Evolutionary conservation across 1,139 yeast genomes (phyloP), one percentile per base, ranked within the genome.

Genomic region (Pichia sp.): DNA sequence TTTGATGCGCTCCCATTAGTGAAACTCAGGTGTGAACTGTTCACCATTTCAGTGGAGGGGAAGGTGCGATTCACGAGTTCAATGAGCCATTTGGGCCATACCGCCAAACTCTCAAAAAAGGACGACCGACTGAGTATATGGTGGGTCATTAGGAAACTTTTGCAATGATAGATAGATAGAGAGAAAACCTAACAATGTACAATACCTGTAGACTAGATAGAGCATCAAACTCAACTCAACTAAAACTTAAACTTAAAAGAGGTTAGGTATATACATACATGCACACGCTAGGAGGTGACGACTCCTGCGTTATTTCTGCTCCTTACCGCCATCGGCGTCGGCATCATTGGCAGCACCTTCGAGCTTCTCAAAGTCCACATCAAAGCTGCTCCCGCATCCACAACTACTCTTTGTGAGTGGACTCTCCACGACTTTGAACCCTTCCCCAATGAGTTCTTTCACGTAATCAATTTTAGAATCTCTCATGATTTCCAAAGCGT

Each of bases 361-460:
- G 22, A 60, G 44, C 50, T 74, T 74, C n/a, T 74, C 75, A 39
- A 80, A 78, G 55, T 83, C 93, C 52, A 88, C 77, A 56, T 88
- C 96, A 60, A 91, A 91, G 39, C 96, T 85, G 17, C 94, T 74
- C 0, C 98, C 98, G 61, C 98, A 91, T 1, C 99, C 98, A 63
- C 99, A 93, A 34, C 93, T 80, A 32, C 94, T 81, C 22, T 86
- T 78, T 20, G 96, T 80, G 52, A 83, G 83, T 0, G 95, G 95
- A 46, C 94, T 85, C 49, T 87, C 94, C 19, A 81, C 77, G 32
- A 93, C 82, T 56, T 87, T 88, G 61, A 93, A 93, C 52, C 87
- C 91, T 34, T 94, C 82, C 3, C 99, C 98, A 44, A 93, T 93
- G 53, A 93, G 71, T 56, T 93, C 98, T 18, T 87, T 84, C 0